Percentiles rank a stretch among this genome's conserved stretches.
Conservation (phyloP, 805 yeast genomes). For the Yamadazyma nakazawae region DNA sequence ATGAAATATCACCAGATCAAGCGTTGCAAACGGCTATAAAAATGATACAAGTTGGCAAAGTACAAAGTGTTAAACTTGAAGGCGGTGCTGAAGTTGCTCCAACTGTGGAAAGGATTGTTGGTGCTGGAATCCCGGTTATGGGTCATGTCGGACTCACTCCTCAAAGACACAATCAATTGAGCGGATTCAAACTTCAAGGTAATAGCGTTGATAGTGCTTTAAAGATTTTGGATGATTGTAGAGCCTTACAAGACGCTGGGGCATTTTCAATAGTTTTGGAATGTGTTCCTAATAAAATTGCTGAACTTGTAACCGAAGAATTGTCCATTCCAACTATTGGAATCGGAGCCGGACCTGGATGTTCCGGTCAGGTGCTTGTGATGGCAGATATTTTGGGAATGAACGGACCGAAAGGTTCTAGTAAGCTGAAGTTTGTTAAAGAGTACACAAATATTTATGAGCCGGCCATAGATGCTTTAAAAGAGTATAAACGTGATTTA, state of each 20-base stretch:
- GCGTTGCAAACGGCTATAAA: slow-evolving; percentile 59
- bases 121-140: slow-evolving; percentile 80
- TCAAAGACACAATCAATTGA: slow-evolving; percentile 70
- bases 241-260: slow-evolving; percentile 70
- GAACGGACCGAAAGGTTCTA: slow-evolving; percentile 45
- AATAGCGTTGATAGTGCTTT: slow-evolving; percentile 51
- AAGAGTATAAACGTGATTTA: slow-evolving; percentile 59
- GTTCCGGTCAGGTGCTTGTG: slow-evolving; percentile 89
- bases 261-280: slow-evolving; percentile 74
- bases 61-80: slow-evolving; percentile 79
- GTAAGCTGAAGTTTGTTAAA: slow-evolving; percentile 74
- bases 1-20: slow-evolving; percentile 59
- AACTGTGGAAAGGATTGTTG: slow-evolving; percentile 53
- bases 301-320: slow-evolving; percentile 56
- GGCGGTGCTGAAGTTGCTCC: slow-evolving; percentile 62
- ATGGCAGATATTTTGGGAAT: slow-evolving; percentile 81
- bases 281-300: slow-evolving; percentile 78
- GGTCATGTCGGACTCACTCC: slow-evolving; percentile 95
- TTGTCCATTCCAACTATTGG: slow-evolving; percentile 83
- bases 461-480: slow-evolving; percentile 49
- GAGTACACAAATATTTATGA: slow-evolving; percentile 53
- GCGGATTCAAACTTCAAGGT: slow-evolving; percentile 91
- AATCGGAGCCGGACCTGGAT: slow-evolving; percentile 85
- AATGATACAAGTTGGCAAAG: slow-evolving; percentile 54
- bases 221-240: slow-evolving; percentile 62